phyloP scores from a whole-genome alignment of 2,329 filamentous ascomycete genomes.

The Colletotrichum lini region DNA sequence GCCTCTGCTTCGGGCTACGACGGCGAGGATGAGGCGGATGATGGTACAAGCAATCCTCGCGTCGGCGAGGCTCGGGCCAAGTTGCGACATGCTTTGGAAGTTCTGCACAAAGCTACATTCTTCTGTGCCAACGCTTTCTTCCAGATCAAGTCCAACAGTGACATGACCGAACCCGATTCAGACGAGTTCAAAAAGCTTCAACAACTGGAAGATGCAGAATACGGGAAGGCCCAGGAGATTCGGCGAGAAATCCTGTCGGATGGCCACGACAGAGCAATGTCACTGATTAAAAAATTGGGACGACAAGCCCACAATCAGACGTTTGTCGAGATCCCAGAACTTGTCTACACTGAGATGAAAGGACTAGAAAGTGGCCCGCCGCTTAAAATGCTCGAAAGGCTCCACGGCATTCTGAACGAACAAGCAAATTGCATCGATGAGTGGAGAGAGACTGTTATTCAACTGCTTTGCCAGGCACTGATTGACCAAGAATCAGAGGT shows the following conservation, averaged over 20 bases:
- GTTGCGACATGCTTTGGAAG: slow-evolving; percentile 80
- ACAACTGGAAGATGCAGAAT: slow-evolving; percentile 78
- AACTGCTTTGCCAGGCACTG: slow-evolving; percentile 80
- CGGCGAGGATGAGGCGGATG: slow-evolving; percentile 49
- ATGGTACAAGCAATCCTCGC: slow-evolving; percentile 52
- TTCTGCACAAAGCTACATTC: slow-evolving; percentile 87
- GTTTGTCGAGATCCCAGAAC: slow-evolving; percentile 75
- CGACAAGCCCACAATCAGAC: slow-evolving; percentile 65
- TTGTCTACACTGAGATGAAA: slow-evolving; percentile 63
- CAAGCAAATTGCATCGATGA: slow-evolving; percentile 80
- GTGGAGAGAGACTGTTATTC: slow-evolving; percentile 81
- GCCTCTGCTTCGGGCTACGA: slow-evolving; percentile 46
- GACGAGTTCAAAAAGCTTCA: slow-evolving; percentile 77
- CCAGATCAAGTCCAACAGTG: slow-evolving; percentile 82
- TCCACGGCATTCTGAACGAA: slow-evolving; percentile 77
- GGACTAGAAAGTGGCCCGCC: slow-evolving; percentile 82
- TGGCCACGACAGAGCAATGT: slow-evolving; percentile 69
- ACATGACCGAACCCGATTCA: slow-evolving; percentile 75
- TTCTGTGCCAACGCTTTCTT: slow-evolving; percentile 88
- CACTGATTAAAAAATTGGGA: slow-evolving; percentile 74
- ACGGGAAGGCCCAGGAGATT: slow-evolving; percentile 83
- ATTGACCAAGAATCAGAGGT: slow-evolving; percentile 84
- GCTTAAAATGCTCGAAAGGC: slow-evolving; percentile 74
- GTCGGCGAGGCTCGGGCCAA: slow-evolving; percentile 74
- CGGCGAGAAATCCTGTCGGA: slow-evolving; percentile 83